phyloP scores from a whole-genome alignment of 441 rosid genomes.

The Viola pubescens region DNA sequence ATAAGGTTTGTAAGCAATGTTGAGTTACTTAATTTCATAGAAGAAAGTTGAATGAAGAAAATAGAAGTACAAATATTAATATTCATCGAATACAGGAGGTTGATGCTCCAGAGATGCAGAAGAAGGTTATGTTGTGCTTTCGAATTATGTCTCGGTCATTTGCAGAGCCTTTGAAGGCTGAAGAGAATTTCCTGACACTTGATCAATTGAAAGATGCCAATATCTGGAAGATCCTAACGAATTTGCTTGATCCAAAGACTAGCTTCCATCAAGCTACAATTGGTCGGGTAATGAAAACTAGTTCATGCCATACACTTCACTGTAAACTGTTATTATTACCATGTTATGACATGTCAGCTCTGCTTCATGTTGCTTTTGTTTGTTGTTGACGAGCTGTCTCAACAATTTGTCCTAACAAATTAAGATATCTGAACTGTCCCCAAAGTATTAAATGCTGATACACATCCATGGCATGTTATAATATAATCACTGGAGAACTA shows the following conservation, averaged over 20 bases:
- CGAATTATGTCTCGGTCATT: slow-evolving; percentile 87
- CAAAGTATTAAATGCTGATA: too few relatives aligned
- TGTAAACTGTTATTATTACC: too few relatives aligned
- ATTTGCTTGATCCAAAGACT: slow-evolving; percentile 70
- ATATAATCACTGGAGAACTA: background rate
- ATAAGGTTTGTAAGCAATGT: slow-evolving; percentile 52
- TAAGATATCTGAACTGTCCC: too few relatives aligned
- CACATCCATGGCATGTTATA: too few relatives aligned
- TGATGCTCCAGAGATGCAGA: slow-evolving; percentile 77
- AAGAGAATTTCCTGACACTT: slow-evolving; percentile 84
- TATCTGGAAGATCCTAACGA: slow-evolving; percentile 79
- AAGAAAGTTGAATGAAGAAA: slow-evolving; percentile 17
- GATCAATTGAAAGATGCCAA: slow-evolving; percentile 94
- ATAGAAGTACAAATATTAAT: slow-evolving; percentile 14
- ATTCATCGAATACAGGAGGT: slow-evolving; percentile 54
- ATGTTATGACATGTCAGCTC: too few relatives aligned
- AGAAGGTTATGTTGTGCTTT: slow-evolving; percentile 69
- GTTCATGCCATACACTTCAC: too few relatives aligned
- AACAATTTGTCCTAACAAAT: too few relatives aligned
- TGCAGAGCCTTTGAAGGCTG: slow-evolving; percentile 73
- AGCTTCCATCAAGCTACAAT: slow-evolving; percentile 53
- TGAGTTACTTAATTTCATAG: slow-evolving; percentile 12
- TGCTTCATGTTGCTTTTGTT: too few relatives aligned
- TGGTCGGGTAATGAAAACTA: slow-evolving; percentile 48
- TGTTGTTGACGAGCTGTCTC: too few relatives aligned